Evolutionary conservation across 2,329 filamentous ascomycete genomes (phyloP), one percentile per base, ranked within the genome.

Genomic region (Ophiostoma sp.): DNA sequence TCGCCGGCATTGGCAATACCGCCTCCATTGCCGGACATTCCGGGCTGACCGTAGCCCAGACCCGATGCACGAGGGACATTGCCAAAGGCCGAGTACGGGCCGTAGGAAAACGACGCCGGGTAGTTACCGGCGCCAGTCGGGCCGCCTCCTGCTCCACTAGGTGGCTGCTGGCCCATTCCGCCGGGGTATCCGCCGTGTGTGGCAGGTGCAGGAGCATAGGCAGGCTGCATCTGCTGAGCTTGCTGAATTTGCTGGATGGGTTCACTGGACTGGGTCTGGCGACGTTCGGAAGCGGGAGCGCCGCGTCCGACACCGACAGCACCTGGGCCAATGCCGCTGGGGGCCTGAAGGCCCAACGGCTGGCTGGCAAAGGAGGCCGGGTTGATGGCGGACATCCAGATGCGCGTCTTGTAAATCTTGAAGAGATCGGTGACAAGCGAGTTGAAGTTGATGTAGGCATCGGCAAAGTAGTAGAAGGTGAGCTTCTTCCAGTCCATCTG

Each of bases 321-420:
- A 38, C 87, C 88, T 8, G 87, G 86, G 0, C 87, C 86, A 73
- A 90, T 83, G 41, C 85, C 85, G 71, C 87, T 88, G 1, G 89
- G 87, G 2, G 88, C 87, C 76, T 89, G 88, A 36, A 93, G 81
- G 40, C 89, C 89, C 65, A 91, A 82, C 3, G 87, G 87, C 18
- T 91, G 90, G 71, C 88, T 93, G 38, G 91, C 91, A 77, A 98
- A 97, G 0, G 94, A 97, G 5, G 94, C 95, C 7, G 95, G 95
- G 76, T 99, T 99, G 78, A 99, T 96, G 4, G 95, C 95, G 4
- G 94, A 98, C 92, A 99, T 97, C 95, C 95, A 99, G 75, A 99
- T 99, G 74, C 96, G 88, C 36, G 94, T 97, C 82, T 99, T 99
- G 84, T 98, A 99, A 71, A 98, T 94, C 80, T 98, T 98, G 85